Evolutionary conservation across 2,329 filamentous ascomycete genomes (phyloP).

Genomic region (Zopfia rhizophila): DNA sequence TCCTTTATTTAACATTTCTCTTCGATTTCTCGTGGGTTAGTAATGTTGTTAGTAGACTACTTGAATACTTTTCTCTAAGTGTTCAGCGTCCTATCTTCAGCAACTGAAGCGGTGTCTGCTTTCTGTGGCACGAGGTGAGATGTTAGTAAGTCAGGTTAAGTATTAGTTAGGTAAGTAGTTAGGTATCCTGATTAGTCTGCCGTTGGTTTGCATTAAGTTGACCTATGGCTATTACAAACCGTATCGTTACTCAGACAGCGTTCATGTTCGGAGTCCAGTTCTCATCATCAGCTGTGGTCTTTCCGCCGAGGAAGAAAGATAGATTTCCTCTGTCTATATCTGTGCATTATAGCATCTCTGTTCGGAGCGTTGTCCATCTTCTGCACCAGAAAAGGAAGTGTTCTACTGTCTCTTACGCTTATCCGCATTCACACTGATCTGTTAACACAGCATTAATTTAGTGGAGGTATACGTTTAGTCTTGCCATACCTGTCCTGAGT

Average conservation of each 20-base stretch:
- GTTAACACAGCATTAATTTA: conserved; percentile 13
- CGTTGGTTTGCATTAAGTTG: too few relatives aligned
- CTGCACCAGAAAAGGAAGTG: conserved; percentile 17
- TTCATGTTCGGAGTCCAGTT: conserved; percentile 14
- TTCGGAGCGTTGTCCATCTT: conserved; percentile 11
- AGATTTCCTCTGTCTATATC: conserved; percentile 17
- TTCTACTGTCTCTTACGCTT: conserved; percentile 13
- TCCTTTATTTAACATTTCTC: too few relatives aligned
- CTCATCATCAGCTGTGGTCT: conserved; percentile 14
- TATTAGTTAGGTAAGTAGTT: too few relatives aligned
- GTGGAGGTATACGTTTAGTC: conserved; percentile 19
- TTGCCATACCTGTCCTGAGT: conserved; percentile 20
- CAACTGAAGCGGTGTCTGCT: too few relatives aligned
- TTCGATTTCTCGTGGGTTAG: too few relatives aligned
- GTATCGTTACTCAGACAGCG: conserved; percentile 9
- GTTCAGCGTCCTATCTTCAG: too few relatives aligned
- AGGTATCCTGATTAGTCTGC: too few relatives aligned
- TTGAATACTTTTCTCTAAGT: too few relatives aligned
- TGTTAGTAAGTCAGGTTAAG: too few relatives aligned
- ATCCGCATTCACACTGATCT: conserved; percentile 15
- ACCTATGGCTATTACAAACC: too few relatives aligned
- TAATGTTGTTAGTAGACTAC: too few relatives aligned
- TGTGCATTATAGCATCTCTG: conserved; percentile 17
- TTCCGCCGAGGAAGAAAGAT: conserved; percentile 17
- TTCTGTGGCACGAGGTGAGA: too few relatives aligned